A percentile compares a stretch with the other conserved stretches of the same genome.
These are phyloP conservation scores for Stygiomarasmius scandens DNA, from an alignment of 1,284 basidiomycete species.

Conservation along the genomic window DNA sequence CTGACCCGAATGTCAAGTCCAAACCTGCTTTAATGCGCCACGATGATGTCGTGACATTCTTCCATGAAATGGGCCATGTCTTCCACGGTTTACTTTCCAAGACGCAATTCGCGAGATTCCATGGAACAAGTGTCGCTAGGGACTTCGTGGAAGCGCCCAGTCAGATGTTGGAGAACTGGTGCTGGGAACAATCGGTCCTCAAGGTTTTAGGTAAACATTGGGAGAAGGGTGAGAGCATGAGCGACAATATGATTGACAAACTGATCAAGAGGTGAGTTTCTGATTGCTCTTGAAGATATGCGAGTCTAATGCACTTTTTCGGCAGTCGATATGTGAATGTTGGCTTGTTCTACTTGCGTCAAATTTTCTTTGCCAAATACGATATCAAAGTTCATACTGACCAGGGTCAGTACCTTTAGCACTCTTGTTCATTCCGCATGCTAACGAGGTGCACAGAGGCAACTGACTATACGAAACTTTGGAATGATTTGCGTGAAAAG, in stretches of 20 bases:
- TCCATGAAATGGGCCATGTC: constrained; percentile 87
- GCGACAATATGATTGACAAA: constrained; percentile 72
- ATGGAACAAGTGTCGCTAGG: constrained; percentile 76
- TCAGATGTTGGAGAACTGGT: constrained; percentile 93
- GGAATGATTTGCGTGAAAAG: neutral
- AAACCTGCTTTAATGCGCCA: constrained; percentile 84
- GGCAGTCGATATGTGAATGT: constrained; percentile 77
- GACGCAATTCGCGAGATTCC: constrained; percentile 77
- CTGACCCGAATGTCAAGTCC: neutral
- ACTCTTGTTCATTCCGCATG: neutral
- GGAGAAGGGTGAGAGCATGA: neutral
- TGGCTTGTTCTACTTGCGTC: constrained; percentile 78
- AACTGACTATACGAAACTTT: constrained; percentile 59
- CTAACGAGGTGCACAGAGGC: constrained; percentile 39
- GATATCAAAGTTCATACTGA: constrained; percentile 78
- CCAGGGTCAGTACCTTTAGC: constrained; percentile 44
- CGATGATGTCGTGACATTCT: constrained; percentile 79
- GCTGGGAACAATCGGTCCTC: constrained; percentile 51
- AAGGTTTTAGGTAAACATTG: constrained; percentile 55
- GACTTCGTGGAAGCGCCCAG: constrained; percentile 89
- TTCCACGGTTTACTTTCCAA: constrained; percentile 80
- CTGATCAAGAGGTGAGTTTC: constrained; percentile 68
- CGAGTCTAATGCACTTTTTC: neutral
- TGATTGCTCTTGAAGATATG: neutral
- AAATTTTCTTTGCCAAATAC: constrained; percentile 82